Evolutionary conservation across 2,329 filamentous ascomycete genomes (phyloP).

Genomic region (Sphaerulina musiva): DNA sequence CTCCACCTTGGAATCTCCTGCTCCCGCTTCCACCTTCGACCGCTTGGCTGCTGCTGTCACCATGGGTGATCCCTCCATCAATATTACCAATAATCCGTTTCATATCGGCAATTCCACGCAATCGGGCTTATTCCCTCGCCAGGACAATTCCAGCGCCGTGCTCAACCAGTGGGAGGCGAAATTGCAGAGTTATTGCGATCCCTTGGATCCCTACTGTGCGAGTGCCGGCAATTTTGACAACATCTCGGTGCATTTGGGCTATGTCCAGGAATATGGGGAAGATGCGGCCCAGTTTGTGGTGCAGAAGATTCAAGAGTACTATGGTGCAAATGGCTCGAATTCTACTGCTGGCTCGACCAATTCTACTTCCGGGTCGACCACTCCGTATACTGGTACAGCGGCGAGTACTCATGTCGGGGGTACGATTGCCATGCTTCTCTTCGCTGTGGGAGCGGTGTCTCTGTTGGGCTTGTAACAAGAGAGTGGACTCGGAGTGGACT

Average conservation of each 20-base stretch:
- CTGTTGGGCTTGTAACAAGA: neutral
- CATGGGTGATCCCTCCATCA: slow-evolving; percentile 20
- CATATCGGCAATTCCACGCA: slow-evolving; percentile 21
- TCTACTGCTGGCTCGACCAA: neutral
- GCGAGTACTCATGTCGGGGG: neutral
- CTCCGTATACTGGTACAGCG: neutral
- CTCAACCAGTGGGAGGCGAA: slow-evolving; percentile 10
- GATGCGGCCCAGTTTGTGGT: slow-evolving; percentile 15
- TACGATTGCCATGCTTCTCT: neutral
- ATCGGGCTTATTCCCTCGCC: slow-evolving; percentile 16
- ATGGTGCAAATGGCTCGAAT: slow-evolving; percentile 2
- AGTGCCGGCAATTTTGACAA: slow-evolving; percentile 13
- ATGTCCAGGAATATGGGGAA: slow-evolving; percentile 16
- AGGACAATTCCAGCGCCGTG: slow-evolving; percentile 2
- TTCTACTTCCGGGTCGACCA: neutral
- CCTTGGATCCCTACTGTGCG: slow-evolving; percentile 18
- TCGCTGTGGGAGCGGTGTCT: neutral
- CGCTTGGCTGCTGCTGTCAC: slow-evolving; percentile 14
- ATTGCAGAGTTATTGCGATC: slow-evolving; percentile 19
- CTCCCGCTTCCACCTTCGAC: slow-evolving; percentile 7
- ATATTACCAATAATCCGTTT: slow-evolving; percentile 12
- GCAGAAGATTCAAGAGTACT: slow-evolving; percentile 12
- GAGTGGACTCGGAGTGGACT: no score
- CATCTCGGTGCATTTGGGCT: slow-evolving; percentile 15
- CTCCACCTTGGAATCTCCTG: slow-evolving; percentile 8